Evolutionary conservation across 140 eudicot species (phyloP), one percentile per base, ranked within the genome.

Genomic region (Bidens hawaiensis): DNA sequence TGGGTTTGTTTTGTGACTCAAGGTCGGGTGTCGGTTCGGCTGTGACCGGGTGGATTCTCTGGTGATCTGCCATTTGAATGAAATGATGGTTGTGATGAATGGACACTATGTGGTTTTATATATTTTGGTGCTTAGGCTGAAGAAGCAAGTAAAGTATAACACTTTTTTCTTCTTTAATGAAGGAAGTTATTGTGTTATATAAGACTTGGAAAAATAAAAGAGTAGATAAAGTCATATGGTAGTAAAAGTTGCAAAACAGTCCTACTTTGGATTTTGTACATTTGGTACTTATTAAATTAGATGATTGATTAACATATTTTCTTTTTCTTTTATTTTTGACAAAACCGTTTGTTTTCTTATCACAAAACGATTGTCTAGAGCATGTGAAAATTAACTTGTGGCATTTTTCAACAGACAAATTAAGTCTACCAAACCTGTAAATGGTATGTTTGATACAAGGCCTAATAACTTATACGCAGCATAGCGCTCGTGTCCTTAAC

Each of bases 31-130:
- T 64, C 73, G 49, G 85, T 62, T 48, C 67, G 82, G 12, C 59
- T 23, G 69, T 80, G 27, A 76, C 85, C 3, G 96, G 96, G 64
- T 88, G 90, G 66, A 88, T 71, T 76, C 78, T 82, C 60, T 82
- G 96, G 28, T 79, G 80, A 38, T 85, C 96, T 2, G 96, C 83
- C 96, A 88, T 85, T 76, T 31, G 33, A 16, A 50, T 31, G 25
- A 50, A 33, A 51, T 42, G 30, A 24, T 46, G 26, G 6, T 15
- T 15, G 6, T 49, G 60, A 33, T 40, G 19, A 38, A 12, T n/a
- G n/a, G n/a, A 38, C 13, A 25, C 23, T 16, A 9, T 34, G 42
- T 50, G 2, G 53, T 70, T 49, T 11, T 26, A 49, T 23, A 36
- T 52, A 25, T 42, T 60, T 23, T 62, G 61, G 27, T 40, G 48